Percentiles rank a stretch among this genome's conserved stretches.
Evolutionary conservation across 345 rosid species (phyloP).

Genomic region (Garcia nutans): DNA sequence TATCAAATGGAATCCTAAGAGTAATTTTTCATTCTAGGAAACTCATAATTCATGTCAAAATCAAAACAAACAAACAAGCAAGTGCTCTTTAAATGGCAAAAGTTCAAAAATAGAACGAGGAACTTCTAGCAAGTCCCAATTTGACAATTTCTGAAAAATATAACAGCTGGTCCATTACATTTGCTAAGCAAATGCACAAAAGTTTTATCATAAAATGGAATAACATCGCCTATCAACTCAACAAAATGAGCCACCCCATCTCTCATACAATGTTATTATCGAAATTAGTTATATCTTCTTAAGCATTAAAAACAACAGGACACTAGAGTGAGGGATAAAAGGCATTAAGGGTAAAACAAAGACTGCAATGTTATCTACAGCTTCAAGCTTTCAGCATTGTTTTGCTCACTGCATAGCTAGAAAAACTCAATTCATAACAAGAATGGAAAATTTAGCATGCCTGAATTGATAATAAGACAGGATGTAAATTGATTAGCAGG

Average conservation of each 20-base stretch:
- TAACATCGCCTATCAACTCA: neutral
- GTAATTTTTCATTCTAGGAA: neutral
- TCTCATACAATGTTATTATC: no score
- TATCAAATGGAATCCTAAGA: neutral
- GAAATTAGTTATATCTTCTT: no score
- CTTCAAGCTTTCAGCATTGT: neutral
- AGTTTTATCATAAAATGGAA: neutral
- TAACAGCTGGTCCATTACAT: neutral
- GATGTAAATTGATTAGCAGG: neutral
- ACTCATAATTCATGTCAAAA: neutral
- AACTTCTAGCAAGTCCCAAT: neutral
- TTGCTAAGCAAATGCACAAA: neutral
- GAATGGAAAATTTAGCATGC: neutral
- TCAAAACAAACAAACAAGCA: neutral
- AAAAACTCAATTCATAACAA: neutral
- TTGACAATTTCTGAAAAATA: neutral
- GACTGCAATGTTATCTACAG: neutral
- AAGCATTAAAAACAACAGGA: neutral
- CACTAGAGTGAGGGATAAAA: neutral
- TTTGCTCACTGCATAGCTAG: conserved; percentile 8
- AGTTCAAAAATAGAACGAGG: neutral
- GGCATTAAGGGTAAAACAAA: neutral
- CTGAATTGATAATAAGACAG: neutral
- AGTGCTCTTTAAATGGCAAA: neutral
- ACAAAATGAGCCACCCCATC: neutral